These are phyloP conservation scores for Thalassiosira profunda DNA, from an alignment of 108 stramenopile genomes.

Conservation along the genomic window DNA sequence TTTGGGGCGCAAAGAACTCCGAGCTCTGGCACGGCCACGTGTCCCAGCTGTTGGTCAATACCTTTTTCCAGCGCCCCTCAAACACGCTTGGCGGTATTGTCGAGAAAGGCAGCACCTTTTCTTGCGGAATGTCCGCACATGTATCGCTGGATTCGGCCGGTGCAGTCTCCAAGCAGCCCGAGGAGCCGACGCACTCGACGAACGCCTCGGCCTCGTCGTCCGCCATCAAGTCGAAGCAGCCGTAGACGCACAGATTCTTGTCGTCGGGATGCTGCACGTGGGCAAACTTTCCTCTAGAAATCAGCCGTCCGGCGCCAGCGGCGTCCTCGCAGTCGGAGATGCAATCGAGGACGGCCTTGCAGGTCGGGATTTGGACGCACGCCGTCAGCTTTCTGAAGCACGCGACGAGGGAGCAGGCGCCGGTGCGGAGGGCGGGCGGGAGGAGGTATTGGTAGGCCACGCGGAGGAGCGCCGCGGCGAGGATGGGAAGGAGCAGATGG, in stretches of 20 bases:
- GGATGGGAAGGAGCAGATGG: too few relatives aligned
- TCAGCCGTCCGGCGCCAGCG: too few relatives aligned
- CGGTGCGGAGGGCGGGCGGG: too few relatives aligned
- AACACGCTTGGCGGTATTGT: background rate
- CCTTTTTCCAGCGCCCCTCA: conserved; percentile 3
- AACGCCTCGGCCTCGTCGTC: background rate
- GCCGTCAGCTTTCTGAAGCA: too few relatives aligned
- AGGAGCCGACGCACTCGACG: conserved; percentile 6
- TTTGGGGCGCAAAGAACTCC: conserved; percentile 5
- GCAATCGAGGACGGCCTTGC: too few relatives aligned
- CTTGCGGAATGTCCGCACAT: background rate
- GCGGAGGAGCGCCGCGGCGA: too few relatives aligned
- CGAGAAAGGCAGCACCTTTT: background rate
- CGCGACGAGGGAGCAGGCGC: too few relatives aligned
- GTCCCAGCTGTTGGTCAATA: conserved; percentile 10
- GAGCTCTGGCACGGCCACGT: conserved; percentile 15
- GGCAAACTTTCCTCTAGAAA: conserved; percentile 1
- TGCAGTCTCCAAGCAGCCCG: conserved; percentile 8
- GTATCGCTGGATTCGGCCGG: background rate
- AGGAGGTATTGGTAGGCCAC: too few relatives aligned
- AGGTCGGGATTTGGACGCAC: too few relatives aligned
- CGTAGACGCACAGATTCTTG: background rate
- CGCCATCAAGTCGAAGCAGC: background rate
- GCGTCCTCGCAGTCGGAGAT: too few relatives aligned
- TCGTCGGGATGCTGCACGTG: conserved; percentile 10